phyloP scores from a whole-genome alignment of 371 early-diverging fungal genomes.

The Actinomucor elegans region DNA sequence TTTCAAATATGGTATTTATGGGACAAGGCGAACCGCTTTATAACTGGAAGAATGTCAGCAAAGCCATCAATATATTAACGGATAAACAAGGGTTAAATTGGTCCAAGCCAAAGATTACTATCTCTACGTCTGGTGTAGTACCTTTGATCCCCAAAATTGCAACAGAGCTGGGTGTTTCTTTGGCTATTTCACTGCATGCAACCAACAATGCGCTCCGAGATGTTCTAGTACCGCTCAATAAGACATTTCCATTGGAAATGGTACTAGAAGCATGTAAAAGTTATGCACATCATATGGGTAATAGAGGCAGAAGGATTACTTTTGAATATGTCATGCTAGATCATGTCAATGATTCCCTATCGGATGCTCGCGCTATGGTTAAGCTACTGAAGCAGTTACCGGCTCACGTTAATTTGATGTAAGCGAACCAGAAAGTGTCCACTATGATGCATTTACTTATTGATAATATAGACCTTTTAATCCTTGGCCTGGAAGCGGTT shows the following conservation, averaged over 20 bases:
- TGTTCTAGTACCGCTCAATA: constrained; percentile 86
- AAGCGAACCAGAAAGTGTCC: constrained; percentile 11
- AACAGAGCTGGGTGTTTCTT: constrained; percentile 73
- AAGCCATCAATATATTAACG: constrained; percentile 73
- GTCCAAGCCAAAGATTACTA: constrained; percentile 75
- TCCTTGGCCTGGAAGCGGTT: constrained; percentile 77
- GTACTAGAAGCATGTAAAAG: constrained; percentile 73
- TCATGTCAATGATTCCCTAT: constrained; percentile 73
- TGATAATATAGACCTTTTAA: constrained; percentile 62
- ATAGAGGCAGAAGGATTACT: constrained; percentile 60
- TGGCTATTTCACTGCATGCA: constrained; percentile 91
- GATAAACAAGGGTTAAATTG: constrained; percentile 68
- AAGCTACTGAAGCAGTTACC: constrained; percentile 64
- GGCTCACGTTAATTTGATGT: constrained; percentile 85
- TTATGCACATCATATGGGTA: constrained; percentile 56
- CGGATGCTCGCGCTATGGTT: constrained; percentile 69
- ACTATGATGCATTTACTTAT: too few relatives aligned
- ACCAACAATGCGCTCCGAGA: constrained; percentile 77
- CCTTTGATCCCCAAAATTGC: constrained; percentile 77
- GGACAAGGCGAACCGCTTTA: constrained; percentile 92
- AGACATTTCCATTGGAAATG: constrained; percentile 69
- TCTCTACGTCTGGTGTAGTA: constrained; percentile 91
- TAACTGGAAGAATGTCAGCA: constrained; percentile 76
- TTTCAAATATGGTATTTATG: constrained; percentile 91
- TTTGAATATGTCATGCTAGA: constrained; percentile 90